A percentile compares a stretch with the other conserved stretches of the same genome.
Evolutionary conservation across 2,329 filamentous ascomycete genomes (phyloP).

Genomic region (Harringtonia aguacate): DNA sequence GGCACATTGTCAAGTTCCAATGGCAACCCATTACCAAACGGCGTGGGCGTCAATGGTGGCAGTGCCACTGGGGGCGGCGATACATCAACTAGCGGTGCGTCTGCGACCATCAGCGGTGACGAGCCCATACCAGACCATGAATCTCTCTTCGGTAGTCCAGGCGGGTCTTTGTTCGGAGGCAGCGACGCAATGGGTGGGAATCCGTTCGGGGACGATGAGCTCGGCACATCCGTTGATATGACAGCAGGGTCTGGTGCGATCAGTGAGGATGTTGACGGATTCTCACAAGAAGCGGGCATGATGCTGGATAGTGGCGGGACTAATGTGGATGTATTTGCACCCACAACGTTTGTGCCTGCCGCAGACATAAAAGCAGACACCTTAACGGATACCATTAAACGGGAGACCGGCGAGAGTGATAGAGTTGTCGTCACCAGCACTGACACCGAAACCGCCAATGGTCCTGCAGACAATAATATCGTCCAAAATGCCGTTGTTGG

Average conservation of each 20-base stretch:
- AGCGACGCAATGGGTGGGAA: constrained; percentile 46
- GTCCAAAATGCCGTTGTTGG: no score
- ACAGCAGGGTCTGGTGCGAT: constrained; percentile 25
- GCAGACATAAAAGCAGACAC: no score
- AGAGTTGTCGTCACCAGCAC: no score
- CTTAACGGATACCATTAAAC: no score
- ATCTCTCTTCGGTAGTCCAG: constrained; percentile 73
- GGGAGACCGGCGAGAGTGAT: no score
- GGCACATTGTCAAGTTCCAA: constrained; percentile 74
- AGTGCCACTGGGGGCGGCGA: constrained; percentile 19
- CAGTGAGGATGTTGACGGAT: constrained; percentile 2
- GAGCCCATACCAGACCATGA: constrained; percentile 51
- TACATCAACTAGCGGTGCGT: constrained; percentile 20
- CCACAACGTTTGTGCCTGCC: no score
- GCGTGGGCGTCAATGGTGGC: constrained; percentile 28
- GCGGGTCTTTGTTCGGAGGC: constrained; percentile 83
- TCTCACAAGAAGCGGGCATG: constrained; percentile 19
- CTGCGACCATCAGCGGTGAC: constrained; percentile 19
- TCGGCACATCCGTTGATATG: constrained; percentile 47
- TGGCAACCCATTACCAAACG: constrained; percentile 45
- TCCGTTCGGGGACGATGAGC: constrained; percentile 67
- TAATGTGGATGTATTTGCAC: neutral
- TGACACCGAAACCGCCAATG: no score
- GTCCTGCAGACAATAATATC: no score
- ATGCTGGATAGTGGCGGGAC: constrained; percentile 27